Evolutionary conservation across 176 grass and related monocot species (phyloP).

Genomic region (Oryza officinalis): DNA sequence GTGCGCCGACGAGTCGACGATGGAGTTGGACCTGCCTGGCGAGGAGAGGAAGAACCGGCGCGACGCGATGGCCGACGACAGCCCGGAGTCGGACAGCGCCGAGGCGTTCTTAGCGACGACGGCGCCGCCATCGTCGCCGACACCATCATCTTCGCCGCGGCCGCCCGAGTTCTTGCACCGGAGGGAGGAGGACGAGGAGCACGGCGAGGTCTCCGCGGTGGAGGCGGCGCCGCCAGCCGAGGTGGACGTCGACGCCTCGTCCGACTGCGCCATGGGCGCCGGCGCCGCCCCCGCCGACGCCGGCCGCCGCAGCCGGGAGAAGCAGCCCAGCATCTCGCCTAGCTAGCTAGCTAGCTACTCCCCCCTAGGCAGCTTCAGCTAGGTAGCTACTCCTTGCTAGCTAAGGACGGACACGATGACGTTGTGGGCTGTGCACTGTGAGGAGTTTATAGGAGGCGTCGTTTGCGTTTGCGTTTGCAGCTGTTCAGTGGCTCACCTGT

Average conservation of each 20-base stretch:
- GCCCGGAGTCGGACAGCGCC: constrained; percentile 38
- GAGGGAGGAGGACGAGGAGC: constrained; percentile 33
- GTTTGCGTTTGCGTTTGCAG: not conserved
- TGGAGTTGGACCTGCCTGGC: constrained; percentile 83
- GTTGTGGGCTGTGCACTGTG: not conserved
- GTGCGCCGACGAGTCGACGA: constrained; percentile 63
- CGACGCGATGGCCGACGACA: constrained; percentile 89
- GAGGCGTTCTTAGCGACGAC: constrained; percentile 40
- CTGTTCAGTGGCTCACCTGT: constrained; percentile 24
- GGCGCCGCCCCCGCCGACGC: constrained; percentile 29
- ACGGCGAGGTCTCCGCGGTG: not conserved
- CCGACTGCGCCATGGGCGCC: constrained; percentile 14
- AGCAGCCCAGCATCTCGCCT: constrained; percentile 70
- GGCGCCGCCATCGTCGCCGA: not conserved
- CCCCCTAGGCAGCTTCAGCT: not conserved
- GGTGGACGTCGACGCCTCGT: constrained; percentile 38
- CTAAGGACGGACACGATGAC: not conserved
- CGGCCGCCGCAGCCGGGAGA: constrained; percentile 70
- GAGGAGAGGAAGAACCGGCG: constrained; percentile 84
- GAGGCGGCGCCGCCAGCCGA: no score
- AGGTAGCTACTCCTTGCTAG: not conserved
- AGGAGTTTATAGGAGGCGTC: constrained; percentile 29
- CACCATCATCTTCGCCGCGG: not conserved
- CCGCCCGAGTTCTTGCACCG: not conserved
- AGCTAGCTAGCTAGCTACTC: not conserved